Evolutionary conservation across 2,329 filamentous ascomycete genomes (phyloP).

Genomic region (Sclerotinia sclerotiorum): DNA sequence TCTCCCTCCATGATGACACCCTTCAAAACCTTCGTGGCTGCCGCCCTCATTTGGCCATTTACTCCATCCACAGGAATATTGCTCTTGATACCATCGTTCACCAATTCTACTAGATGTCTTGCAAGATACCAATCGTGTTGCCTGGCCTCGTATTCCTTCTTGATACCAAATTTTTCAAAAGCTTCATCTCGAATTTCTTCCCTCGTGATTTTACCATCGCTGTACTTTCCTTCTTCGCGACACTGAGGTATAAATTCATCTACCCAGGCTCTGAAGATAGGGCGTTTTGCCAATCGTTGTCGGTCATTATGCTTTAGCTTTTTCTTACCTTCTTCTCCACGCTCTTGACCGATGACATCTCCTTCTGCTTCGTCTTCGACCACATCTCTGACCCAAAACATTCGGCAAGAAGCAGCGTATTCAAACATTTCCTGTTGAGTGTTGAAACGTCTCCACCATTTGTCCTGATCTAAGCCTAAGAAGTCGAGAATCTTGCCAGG

Average conservation of each 20-base stretch:
- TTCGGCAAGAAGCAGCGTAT: constrained; percentile 57
- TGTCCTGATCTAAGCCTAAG: constrained; percentile 55
- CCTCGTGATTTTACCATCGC: constrained; percentile 40
- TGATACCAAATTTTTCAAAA: constrained; percentile 51
- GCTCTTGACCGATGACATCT: constrained; percentile 32
- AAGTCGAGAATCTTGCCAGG: constrained; percentile 59
- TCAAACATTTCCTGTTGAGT: constrained; percentile 57
- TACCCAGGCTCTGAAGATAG: constrained; percentile 60
- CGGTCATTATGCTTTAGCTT: constrained; percentile 56
- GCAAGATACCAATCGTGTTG: constrained; percentile 46
- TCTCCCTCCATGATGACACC: constrained; percentile 51
- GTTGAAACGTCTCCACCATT: constrained; percentile 57
- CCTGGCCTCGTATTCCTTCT: constrained; percentile 47
- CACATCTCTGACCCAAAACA: constrained; percentile 52
- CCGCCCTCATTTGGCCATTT: constrained; percentile 22
- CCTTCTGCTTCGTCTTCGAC: constrained; percentile 35
- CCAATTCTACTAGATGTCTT: constrained; percentile 47
- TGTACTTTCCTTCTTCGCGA: constrained; percentile 44
- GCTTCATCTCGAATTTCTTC: constrained; percentile 53
- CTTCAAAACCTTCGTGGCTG: constrained; percentile 47
- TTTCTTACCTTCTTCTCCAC: constrained; percentile 40
- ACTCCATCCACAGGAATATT: constrained; percentile 37
- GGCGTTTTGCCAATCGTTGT: constrained; percentile 53
- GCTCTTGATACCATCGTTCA: constrained; percentile 48
- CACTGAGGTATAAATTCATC: constrained; percentile 61